These are phyloP conservation scores for Aureobasidium melanogenum DNA, from an alignment of 2,329 filamentous ascomycete species.

Conservation along the genomic window DNA sequence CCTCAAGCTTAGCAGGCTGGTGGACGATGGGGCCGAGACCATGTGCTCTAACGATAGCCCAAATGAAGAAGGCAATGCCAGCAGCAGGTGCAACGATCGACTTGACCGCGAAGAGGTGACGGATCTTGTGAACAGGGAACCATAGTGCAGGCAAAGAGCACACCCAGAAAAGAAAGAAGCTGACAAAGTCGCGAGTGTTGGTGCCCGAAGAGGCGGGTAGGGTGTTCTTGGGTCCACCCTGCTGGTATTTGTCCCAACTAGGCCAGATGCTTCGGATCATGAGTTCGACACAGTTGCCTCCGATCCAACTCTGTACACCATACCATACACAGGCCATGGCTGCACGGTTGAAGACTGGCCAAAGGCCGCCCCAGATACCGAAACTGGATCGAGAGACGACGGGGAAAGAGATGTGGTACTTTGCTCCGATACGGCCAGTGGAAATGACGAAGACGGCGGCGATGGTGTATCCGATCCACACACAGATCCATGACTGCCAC, in stretches of 20 bases:
- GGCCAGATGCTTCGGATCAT: conserved; percentile 85
- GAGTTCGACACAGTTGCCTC: conserved; percentile 60
- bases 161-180: conserved; percentile 83
- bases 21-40: conserved; percentile 76
- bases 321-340: conserved; percentile 86
- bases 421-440: conserved; percentile 75
- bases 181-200: conserved; percentile 64
- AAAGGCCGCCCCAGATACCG: conserved; percentile 80
- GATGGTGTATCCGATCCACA: conserved; percentile 65
- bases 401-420: conserved; percentile 84
- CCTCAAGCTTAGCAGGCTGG: conserved; percentile 54
- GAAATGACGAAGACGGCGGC: conserved; percentile 65
- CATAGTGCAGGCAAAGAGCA: conserved; percentile 73
- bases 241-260: conserved; percentile 32
- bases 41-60: conserved; percentile 72
- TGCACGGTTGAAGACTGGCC: conserved; percentile 82
- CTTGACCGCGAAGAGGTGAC: conserved; percentile 87
- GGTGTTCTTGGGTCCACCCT: conserved; percentile 50
- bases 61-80: conserved; percentile 77
- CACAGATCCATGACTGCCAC: conserved; percentile 40
- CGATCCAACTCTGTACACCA: conserved; percentile 77
- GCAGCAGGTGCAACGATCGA: conserved; percentile 73
- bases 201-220: conserved; percentile 60
- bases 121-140: conserved; percentile 81
- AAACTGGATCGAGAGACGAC: conserved; percentile 71